These are phyloP conservation scores for Ascochyta viciae-villosae DNA, from an alignment of 2,329 filamentous ascomycete species.

Conservation along the genomic window DNA sequence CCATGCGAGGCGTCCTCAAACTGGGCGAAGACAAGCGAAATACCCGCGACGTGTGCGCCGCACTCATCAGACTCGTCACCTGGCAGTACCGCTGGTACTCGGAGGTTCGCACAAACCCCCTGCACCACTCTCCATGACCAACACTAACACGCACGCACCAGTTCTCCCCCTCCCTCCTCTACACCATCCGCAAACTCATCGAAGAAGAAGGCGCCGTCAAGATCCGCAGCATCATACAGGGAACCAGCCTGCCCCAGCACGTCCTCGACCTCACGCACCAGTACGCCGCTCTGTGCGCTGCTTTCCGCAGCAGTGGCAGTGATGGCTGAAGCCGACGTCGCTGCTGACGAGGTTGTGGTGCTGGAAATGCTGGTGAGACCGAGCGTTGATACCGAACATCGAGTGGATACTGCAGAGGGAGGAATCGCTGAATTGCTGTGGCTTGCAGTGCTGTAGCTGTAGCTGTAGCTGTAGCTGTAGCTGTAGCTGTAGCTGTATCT, in stretches of 20 bases:
- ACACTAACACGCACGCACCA: conserved; percentile 36
- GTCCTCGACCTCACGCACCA: conserved; percentile 95
- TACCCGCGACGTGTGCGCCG: conserved; percentile 79
- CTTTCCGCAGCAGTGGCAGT: conserved; percentile 92
- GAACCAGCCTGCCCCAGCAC: conserved; percentile 89
- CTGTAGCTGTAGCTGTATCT: too few species aligned
- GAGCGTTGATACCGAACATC: too few species aligned
- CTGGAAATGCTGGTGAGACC: too few species aligned
- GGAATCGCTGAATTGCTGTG: too few species aligned
- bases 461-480: too few species aligned
- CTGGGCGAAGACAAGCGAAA: conserved; percentile 80
- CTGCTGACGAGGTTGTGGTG: not conserved
- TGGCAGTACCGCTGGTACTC: conserved; percentile 99
- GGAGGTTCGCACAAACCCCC: conserved; percentile 63
- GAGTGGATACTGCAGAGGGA: too few species aligned
- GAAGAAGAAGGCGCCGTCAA: conserved; percentile 98
- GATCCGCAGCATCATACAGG: conserved; percentile 95
- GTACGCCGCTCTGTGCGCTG: conserved; percentile 92
- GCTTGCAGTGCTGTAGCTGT: too few species aligned
- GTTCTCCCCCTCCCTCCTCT: conserved; percentile 92
- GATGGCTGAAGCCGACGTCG: conserved; percentile 67
- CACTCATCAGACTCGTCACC: conserved; percentile 89
- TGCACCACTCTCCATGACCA: too few species aligned
- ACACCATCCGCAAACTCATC: conserved; percentile 87
- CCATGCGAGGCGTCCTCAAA: conserved; percentile 82